Evolutionary conservation across 768 basidiomycete species (phyloP).

Genomic region (Clavulina sp.): DNA sequence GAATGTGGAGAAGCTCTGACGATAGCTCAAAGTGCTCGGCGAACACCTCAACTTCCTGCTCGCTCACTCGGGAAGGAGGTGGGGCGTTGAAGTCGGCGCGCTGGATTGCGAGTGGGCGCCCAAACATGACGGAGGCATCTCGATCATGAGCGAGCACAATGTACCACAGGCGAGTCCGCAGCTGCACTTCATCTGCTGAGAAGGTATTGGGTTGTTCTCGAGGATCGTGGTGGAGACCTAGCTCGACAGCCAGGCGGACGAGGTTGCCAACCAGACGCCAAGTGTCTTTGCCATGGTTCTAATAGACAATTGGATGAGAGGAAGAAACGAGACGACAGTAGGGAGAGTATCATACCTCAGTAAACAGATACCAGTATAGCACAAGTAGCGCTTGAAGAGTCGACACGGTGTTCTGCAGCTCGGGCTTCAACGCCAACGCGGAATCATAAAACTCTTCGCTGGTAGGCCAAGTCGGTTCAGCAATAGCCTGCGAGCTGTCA

Average conservation of each 20-base stretch:
- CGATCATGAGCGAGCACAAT: constrained; percentile 76
- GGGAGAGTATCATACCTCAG: constrained; percentile 36
- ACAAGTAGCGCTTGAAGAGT: constrained; percentile 72
- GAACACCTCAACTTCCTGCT: constrained; percentile 26
- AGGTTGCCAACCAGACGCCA: constrained; percentile 80
- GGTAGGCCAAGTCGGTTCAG: constrained; percentile 38
- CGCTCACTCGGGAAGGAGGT: neutral
- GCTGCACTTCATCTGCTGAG: constrained; percentile 55
- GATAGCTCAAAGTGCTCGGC: constrained; percentile 70
- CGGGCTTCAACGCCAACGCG: constrained; percentile 60
- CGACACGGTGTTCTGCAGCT: constrained; percentile 63
- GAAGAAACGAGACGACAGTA: neutral
- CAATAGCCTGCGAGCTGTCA: neutral
- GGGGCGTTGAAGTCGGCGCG: constrained; percentile 76
- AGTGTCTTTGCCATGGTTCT: constrained; percentile 78
- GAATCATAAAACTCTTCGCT: constrained; percentile 75
- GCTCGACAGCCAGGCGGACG: constrained; percentile 64
- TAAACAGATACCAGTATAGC: constrained; percentile 79
- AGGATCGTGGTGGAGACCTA: constrained; percentile 77
- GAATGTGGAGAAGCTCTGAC: constrained; percentile 61
- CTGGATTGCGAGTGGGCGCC: constrained; percentile 65
- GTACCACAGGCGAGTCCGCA: constrained; percentile 70
- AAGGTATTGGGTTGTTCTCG: constrained; percentile 47
- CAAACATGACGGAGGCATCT: constrained; percentile 72
- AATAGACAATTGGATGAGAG: neutral